These are phyloP conservation scores for Aspergillus panamensis DNA, from an alignment of 495 filamentous ascomycete species.

Conservation along the genomic window DNA sequence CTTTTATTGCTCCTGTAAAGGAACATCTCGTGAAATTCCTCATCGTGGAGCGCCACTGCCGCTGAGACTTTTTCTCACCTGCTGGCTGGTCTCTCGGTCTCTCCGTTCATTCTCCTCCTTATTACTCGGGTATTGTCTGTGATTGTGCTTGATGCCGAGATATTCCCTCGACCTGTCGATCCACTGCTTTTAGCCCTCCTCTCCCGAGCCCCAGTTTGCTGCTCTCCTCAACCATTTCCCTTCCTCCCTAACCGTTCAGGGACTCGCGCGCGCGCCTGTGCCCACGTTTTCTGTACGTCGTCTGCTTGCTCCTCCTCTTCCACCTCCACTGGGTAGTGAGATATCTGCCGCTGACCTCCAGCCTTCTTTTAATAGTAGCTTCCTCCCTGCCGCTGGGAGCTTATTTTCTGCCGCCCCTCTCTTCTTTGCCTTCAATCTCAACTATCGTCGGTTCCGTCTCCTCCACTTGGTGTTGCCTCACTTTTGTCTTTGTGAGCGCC, in stretches of 20 bases:
- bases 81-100: not conserved
- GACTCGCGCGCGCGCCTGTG: conserved; percentile 18
- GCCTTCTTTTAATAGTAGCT: not conserved
- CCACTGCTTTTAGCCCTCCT: conserved; percentile 9
- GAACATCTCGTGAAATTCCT: not conserved
- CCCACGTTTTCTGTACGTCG: conserved; percentile 1
- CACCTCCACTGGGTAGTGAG: not conserved
- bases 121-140: too few species aligned
- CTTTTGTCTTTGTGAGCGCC: conserved; percentile 17
- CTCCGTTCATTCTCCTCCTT: not conserved
- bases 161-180: conserved; percentile 12
- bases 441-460: not conserved
- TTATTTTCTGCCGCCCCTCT: not conserved
- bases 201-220: conserved; percentile 1
- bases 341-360: conserved; percentile 4
- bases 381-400: conserved; percentile 9
- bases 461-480: conserved; percentile 5
- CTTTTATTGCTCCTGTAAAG: not conserved
- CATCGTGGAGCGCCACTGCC: not conserved
- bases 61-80: not conserved
- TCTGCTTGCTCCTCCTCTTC: not conserved
- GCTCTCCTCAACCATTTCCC: conserved; percentile 5
- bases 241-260: conserved; percentile 18
- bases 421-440: conserved; percentile 2
- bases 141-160: not conserved